Conservation (phyloP, 176 grass and related monocot genomes). For the Ananas comosus region DNA sequence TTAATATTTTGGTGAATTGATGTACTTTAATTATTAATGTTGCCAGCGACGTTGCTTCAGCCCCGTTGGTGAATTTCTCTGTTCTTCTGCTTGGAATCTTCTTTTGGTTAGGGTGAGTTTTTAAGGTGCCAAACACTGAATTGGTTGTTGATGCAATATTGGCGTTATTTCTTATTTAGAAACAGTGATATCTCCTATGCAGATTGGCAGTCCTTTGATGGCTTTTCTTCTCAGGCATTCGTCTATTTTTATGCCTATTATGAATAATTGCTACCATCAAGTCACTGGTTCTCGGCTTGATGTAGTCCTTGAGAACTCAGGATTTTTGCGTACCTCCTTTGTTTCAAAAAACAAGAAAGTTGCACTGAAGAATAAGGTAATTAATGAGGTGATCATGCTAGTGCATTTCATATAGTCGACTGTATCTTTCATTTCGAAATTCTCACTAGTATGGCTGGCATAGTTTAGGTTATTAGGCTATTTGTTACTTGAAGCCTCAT, state of each 20-base stretch:
- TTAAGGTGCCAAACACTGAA: neutral
- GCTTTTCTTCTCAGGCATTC: conserved; percentile 9
- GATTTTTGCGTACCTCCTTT: neutral
- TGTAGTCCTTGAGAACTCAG: neutral
- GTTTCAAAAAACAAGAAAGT: neutral
- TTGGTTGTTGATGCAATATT: neutral
- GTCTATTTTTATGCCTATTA: conserved; percentile 15
- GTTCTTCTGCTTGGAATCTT: conserved; percentile 11
- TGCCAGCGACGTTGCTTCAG: conserved; percentile 2
- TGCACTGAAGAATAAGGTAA: neutral
- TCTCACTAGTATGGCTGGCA: no score
- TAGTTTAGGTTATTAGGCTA: no score
- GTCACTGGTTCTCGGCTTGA: conserved; percentile 2
- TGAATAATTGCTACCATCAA: conserved; percentile 9
- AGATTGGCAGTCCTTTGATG: conserved; percentile 12
- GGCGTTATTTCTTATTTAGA: neutral
- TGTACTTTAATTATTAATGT: neutral
- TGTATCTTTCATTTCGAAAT: neutral
- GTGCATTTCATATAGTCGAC: neutral
- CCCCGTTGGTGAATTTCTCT: conserved; percentile 5
- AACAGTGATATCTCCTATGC: neutral
- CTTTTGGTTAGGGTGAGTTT: conserved; percentile 14
- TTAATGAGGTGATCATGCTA: conserved; percentile 5
- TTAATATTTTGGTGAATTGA: neutral
- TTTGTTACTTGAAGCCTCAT: no score